Conservation (phyloP, 805 yeast species). For the Suhomyces emberorum region DNA sequence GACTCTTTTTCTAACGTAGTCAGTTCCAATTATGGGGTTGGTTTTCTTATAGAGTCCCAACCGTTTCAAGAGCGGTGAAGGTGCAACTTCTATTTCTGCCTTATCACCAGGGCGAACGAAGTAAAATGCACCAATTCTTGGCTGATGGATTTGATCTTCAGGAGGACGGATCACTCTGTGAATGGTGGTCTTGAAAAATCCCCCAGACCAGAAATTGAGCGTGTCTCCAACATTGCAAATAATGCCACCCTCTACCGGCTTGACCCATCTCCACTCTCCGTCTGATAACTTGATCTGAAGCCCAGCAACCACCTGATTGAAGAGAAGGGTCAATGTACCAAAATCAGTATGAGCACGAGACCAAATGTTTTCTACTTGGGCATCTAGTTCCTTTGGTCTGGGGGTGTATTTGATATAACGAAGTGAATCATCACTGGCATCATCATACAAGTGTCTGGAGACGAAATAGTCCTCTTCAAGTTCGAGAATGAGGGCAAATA, state of each 20-base stretch:
- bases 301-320: conserved; percentile 35
- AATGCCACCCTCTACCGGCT: conserved; percentile 29
- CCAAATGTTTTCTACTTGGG: conserved; percentile 29
- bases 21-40: conserved; percentile 25
- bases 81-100: conserved; percentile 25
- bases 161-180: conserved; percentile 37
- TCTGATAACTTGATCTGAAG: conserved; percentile 26
- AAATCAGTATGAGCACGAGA: conserved; percentile 36
- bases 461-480: conserved; percentile 32
- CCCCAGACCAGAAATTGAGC: conserved; percentile 33
- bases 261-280: conserved; percentile 35
- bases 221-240: conserved; percentile 37
- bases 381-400: conserved; percentile 25
- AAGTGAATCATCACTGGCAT: conserved; percentile 32
- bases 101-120: conserved; percentile 34
- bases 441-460: conserved; percentile 28
- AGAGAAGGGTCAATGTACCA: conserved; percentile 33
- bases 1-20: conserved; percentile 28
- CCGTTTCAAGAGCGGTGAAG: conserved; percentile 29
- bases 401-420: conserved; percentile 34
- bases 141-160: conserved; percentile 26
- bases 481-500: conserved; percentile 34
- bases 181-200: conserved; percentile 32
- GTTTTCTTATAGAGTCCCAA: conserved; percentile 26
- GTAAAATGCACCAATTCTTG: conserved; percentile 34